Conservation (phyloP, 1,284 basidiomycete species). For the Puccinia triticina region DNA sequence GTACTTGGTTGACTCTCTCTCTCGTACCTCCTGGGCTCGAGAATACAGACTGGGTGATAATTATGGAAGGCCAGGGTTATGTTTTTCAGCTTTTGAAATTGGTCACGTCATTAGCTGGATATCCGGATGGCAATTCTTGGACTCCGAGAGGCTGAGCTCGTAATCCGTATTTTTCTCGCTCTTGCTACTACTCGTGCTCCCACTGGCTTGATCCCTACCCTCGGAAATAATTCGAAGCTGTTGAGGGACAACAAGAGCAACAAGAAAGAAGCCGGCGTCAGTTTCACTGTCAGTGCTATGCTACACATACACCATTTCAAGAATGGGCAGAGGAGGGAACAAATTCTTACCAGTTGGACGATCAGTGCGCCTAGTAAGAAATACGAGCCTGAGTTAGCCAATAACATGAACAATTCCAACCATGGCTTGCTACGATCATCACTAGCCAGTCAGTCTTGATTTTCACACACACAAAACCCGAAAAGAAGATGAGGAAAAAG, state of each 20-base stretch:
- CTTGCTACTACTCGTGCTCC: not conserved
- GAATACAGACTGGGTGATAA: too few species aligned
- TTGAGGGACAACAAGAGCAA: not conserved
- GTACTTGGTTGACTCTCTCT: too few species aligned
- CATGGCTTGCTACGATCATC: not conserved
- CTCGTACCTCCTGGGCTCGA: too few species aligned
- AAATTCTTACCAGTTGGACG: conserved; percentile 16
- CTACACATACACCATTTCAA: not conserved
- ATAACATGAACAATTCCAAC: not conserved
- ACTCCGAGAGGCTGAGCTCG: not conserved
- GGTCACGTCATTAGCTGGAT: conserved; percentile 17
- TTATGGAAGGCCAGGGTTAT: too few species aligned
- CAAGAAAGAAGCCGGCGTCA: not conserved
- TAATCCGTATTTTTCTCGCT: not conserved
- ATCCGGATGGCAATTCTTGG: not conserved
- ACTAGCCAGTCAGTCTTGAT: not conserved
- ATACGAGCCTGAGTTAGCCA: conserved; percentile 18
- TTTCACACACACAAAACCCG: not conserved
- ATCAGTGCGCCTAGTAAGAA: not conserved
- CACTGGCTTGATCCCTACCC: not conserved
- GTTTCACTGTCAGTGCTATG: not conserved
- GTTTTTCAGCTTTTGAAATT: not conserved
- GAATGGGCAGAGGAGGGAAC: not conserved
- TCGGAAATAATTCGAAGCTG: conserved; percentile 8
- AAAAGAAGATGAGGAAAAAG: not conserved